Conservation (phyloP, 1,284 basidiomycete genomes). For the Pseudozyma hubeiensis region DNA sequence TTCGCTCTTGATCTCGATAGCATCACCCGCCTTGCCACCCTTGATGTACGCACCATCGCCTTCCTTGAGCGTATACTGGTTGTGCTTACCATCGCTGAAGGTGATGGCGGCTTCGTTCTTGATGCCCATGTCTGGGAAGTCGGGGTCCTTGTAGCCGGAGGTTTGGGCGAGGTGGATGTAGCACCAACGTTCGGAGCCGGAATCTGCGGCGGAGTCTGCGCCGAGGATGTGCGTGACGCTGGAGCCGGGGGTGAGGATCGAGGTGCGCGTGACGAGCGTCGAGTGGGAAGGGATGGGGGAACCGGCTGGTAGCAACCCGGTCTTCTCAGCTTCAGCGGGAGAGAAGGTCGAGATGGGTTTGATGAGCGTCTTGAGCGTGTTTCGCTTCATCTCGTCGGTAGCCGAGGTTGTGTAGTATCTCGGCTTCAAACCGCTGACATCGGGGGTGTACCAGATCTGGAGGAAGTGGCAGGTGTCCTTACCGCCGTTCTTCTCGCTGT, state of each 20-base stretch:
- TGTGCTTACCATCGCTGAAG: slow-evolving; percentile 71
- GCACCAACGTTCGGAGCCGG: slow-evolving; percentile 46
- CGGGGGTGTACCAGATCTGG: slow-evolving; percentile 60
- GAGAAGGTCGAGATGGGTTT: slow-evolving; percentile 38
- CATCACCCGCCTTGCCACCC: slow-evolving; percentile 32
- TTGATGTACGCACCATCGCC: slow-evolving; percentile 53
- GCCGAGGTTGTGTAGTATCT: slow-evolving; percentile 56
- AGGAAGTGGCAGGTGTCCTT: slow-evolving; percentile 69
- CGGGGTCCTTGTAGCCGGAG: slow-evolving; percentile 59
- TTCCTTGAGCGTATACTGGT: slow-evolving; percentile 68
- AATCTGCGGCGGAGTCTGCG: slow-evolving; percentile 29
- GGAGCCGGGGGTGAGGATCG: slow-evolving; percentile 38
- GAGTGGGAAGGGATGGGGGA: slow-evolving; percentile 50
- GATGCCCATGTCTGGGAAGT: slow-evolving; percentile 66
- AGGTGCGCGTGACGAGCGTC: slow-evolving; percentile 44
- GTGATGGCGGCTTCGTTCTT: slow-evolving; percentile 70
- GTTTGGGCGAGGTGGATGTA: slow-evolving; percentile 58
- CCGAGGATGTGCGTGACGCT: slow-evolving; percentile 48
- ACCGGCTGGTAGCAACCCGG: slow-evolving; percentile 43
- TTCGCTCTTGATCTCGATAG: slow-evolving; percentile 24
- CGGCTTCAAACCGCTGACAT: slow-evolving; percentile 32
- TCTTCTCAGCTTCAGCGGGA: slow-evolving; percentile 17
- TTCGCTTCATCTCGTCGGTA: slow-evolving; percentile 41
- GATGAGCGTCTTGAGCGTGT: slow-evolving; percentile 56
- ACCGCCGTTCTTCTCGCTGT: slow-evolving; percentile 76